Evolutionary conservation across 1,284 basidiomycete genomes (phyloP).

Genomic region (Boletus semigastroideus): DNA sequence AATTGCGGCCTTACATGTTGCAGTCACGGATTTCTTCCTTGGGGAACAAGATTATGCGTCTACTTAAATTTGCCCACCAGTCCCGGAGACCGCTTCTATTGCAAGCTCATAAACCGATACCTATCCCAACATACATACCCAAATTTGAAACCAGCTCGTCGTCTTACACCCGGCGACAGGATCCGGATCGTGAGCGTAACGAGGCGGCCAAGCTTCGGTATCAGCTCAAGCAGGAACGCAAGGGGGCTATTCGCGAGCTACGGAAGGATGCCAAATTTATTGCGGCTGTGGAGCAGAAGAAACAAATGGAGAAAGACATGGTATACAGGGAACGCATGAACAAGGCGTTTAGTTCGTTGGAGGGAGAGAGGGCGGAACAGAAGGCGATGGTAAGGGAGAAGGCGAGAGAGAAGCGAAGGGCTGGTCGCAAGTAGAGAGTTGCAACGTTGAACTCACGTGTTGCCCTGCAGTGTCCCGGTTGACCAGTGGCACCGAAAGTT

Average conservation of each 20-base stretch:
- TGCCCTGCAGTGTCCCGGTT: no score
- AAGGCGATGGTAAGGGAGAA: conserved; percentile 90
- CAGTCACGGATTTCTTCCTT: conserved; percentile 48
- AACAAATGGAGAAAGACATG: conserved; percentile 81
- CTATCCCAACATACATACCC: conserved; percentile 90
- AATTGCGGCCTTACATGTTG: conserved; percentile 6
- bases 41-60: conserved; percentile 50
- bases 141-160: conserved; percentile 90
- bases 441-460: no score
- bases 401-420: conserved; percentile 69
- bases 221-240: conserved; percentile 94
- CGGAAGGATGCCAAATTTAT: conserved; percentile 95
- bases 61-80: conserved; percentile 73
- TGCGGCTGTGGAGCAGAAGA: conserved; percentile 82
- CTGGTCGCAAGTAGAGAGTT: conserved; percentile 58
- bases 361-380: conserved; percentile 92
- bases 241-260: conserved; percentile 95
- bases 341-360: conserved; percentile 78
- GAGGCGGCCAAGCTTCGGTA: conserved; percentile 84
- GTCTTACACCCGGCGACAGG: conserved; percentile 78
- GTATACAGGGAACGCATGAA: conserved; percentile 81
- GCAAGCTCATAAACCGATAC: conserved; percentile 95
- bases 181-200: conserved; percentile 92
- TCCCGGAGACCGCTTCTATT: conserved; percentile 79
- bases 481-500: no score